Evolutionary conservation across 441 rosid species (phyloP), one percentile per base, ranked within the genome.

Genomic region (Metrosideros polymorpha): DNA sequence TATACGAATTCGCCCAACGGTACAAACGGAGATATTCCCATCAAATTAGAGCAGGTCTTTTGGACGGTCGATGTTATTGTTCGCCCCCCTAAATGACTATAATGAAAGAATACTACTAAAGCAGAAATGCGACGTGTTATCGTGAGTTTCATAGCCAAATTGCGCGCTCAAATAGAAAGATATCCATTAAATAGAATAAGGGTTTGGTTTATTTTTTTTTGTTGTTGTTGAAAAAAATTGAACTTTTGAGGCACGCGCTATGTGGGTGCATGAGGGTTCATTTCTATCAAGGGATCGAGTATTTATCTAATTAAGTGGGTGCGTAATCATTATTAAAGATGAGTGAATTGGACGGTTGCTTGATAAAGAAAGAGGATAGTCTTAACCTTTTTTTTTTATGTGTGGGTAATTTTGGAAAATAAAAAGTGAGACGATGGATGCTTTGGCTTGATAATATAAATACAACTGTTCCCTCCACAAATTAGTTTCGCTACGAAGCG

Each of bases 71-170:
- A 71, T 19, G 47, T n/a, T n/a, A n/a, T n/a, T n/a, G n/a, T 66
- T 32, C 27, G 12, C 45, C 25, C 12, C 12, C 45, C 45, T 9
- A 35, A 19, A 32, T 71, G 27, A 35, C 79, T 22, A 35, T 22
- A 19, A 35, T 6, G 47, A n/a, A n/a, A n/a, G n/a, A n/a, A n/a
- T n/a, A n/a, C n/a, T 66, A 35, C 5, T 35, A 35, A 35, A 22
- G 27, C 57, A 5, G 4, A 18, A 71, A 35, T 12, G n/a, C 15
- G 8, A 71, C 47, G 39, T 9, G 39, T 9, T 71, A 10, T 71
- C 79, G 1, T 1, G 45, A 12, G 15, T 10, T 22, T 39, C 2
- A 24, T 39, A 0, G 17, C 39, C 19, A 71, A 2, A 22, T 9
- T 66, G 42, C 9, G 0, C 45, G 22, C 27, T 35, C 19, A 66